Conservation (phyloP, 495 filamentous ascomycete species). For the Penicillium verhagenii region DNA sequence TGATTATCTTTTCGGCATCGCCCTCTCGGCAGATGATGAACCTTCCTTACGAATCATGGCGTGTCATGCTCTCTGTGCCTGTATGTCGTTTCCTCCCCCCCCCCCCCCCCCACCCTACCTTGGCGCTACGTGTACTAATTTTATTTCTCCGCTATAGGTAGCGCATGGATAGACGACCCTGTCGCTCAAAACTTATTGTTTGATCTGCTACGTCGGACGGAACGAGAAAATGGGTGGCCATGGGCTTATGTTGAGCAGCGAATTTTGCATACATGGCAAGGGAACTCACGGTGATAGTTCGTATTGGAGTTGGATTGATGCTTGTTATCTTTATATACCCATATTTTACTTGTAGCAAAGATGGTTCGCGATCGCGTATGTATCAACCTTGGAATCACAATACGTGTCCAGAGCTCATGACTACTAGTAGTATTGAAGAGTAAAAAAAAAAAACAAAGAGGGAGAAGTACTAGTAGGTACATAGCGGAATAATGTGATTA, state of each 20-base stretch:
- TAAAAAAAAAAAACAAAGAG: too few relatives aligned
- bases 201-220: slow-evolving; percentile 27
- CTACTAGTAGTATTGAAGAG: too few relatives aligned
- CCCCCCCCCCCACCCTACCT: background rate
- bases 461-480: too few relatives aligned
- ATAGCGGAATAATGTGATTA: too few relatives aligned
- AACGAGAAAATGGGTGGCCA: slow-evolving; percentile 29
- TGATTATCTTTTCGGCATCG: slow-evolving; percentile 40
- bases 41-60: slow-evolving; percentile 40
- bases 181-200: slow-evolving; percentile 23
- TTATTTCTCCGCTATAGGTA: slow-evolving; percentile 20
- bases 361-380: background rate
- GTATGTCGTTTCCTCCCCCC: slow-evolving; percentile 19
- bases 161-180: slow-evolving; percentile 34
- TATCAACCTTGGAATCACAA: too few relatives aligned
- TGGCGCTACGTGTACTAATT: background rate
- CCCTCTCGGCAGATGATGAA: slow-evolving; percentile 38
- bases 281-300: slow-evolving; percentile 6
- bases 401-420: too few relatives aligned
- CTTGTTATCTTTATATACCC: slow-evolving; percentile 9
- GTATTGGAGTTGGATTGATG: background rate
- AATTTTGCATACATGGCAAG: slow-evolving; percentile 21
- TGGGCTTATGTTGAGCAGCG: slow-evolving; percentile 29
- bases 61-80: slow-evolving; percentile 39
- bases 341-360: background rate